These are phyloP conservation scores for Fraxinus velutina DNA, from an alignment of 305 asterid genomes.

Conservation along the genomic window DNA sequence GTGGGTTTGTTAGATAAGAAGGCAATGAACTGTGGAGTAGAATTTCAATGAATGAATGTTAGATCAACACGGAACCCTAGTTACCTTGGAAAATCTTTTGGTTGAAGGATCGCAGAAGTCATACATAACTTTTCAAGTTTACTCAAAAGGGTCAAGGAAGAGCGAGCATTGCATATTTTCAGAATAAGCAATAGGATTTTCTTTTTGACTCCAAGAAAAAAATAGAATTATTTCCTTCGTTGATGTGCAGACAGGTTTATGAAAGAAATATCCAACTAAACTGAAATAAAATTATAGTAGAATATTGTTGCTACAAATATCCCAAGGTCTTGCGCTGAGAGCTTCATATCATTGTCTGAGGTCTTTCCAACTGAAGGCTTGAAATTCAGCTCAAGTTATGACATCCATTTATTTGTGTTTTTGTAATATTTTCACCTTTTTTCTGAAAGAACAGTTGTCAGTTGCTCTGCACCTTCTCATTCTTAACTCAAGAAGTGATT, in stretches of 20 bases:
- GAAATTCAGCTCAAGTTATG: background rate
- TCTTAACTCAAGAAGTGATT: background rate
- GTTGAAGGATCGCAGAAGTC: background rate
- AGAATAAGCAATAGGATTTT: background rate
- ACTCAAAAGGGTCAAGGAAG: background rate
- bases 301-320: background rate
- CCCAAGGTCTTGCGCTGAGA: background rate
- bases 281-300: background rate
- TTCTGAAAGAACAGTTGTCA: background rate
- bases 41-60: background rate
- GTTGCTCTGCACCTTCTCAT: background rate
- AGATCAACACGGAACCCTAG: background rate
- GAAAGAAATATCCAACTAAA: background rate
- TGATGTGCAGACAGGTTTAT: background rate
- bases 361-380: background rate
- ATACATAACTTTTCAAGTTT: background rate
- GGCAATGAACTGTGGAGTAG: background rate
- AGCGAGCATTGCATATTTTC: background rate
- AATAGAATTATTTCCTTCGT: background rate
- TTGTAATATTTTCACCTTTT: background rate
- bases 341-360: background rate
- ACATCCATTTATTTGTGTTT: background rate
- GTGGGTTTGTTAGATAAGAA: constrained; percentile 1
- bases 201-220: background rate
- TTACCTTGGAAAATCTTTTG: background rate